Evolutionary conservation across 352 stramenopile genomes (phyloP), one percentile per base, ranked within the genome.

Genomic region (Globisporangium carolinianum): DNA sequence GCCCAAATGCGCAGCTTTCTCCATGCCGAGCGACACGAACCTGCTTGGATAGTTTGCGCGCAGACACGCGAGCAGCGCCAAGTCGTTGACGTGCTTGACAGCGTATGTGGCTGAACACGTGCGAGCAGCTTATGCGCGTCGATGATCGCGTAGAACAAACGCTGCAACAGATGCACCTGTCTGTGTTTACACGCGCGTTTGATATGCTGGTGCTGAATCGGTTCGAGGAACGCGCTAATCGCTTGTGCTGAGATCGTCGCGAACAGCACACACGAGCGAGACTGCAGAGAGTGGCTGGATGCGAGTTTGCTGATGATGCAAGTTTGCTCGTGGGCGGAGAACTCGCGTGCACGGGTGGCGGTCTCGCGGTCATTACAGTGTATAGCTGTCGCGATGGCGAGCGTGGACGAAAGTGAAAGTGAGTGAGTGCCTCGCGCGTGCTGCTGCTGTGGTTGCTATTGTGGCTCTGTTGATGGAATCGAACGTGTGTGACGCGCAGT

Each of bases 211-310:
- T 11, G 38, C 38, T 32, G n/a, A 15, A 10, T 35, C 37, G 8
- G 51, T 11, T 42, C 43, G 37, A 55, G 32, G 38, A 55, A 47
- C 14, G 37, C 36, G 37, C 35, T 47, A 35, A 55, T 55, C 36
- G n/a, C 14, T 5, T 35, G 15, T 6, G 17, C 15, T 32, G 5
- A 38, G 51, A 2, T 36, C 36, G 36, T 37, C 51, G 3, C 7
- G 32, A 2, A 37, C n/a, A 15, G 37, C 24, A 37, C 51, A 55
- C 3, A 55, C 37, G 6, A n/a, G 4, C 3, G 37, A 15, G 8
- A 55, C 37, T 3, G 37, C 7, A 5, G 51, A 47, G 4, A 47
- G 37, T 11, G 37, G 17, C n/a, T 24, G 24, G 24, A 24, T 24
- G 24, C 24, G 24, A 24, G 24, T 24, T 24, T 24, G 24, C 24